phyloP scores from a whole-genome alignment of 208 protist genomes.

The Acanthamoeba rhysodes region DNA sequence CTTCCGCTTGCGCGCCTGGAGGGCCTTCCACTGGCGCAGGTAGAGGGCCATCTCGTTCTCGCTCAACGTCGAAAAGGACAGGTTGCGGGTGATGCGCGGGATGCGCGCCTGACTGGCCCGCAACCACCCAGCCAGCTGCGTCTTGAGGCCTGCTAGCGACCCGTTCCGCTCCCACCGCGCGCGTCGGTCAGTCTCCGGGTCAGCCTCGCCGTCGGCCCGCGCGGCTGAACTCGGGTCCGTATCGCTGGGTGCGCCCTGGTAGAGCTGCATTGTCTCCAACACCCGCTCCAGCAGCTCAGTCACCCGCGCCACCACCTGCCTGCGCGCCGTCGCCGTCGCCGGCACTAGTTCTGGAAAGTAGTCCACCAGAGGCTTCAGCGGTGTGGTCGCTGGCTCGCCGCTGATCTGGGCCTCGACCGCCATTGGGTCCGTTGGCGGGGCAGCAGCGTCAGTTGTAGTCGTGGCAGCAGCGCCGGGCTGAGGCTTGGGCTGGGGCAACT shows the following conservation, averaged over 20 bases:
- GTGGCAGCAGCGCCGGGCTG: background rate
- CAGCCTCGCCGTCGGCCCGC: background rate
- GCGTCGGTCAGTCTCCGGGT: background rate
- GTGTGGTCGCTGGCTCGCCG: background rate
- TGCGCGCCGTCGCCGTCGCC: background rate
- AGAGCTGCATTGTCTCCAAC: slow-evolving; percentile 15
- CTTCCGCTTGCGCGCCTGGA: background rate
- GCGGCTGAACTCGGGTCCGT: background rate
- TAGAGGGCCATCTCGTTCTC: slow-evolving; percentile 51
- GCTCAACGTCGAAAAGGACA: slow-evolving; percentile 42
- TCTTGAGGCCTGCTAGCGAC: background rate
- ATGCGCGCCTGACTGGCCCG: slow-evolving; percentile 4
- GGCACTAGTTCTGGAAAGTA: background rate
- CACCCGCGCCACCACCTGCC: background rate
- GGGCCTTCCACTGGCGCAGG: background rate
- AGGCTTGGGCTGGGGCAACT: background rate
- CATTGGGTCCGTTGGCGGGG: background rate
- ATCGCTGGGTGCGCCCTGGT: background rate
- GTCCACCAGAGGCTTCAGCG: background rate
- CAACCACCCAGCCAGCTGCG: background rate
- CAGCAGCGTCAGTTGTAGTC: background rate
- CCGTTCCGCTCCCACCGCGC: background rate
- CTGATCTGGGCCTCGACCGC: background rate
- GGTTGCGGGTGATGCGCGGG: slow-evolving; percentile 50
- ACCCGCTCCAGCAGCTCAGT: background rate